Evolutionary conservation across 108 stramenopile genomes (phyloP), one percentile per base, ranked within the genome.

Genomic region (Seminavis robusta): DNA sequence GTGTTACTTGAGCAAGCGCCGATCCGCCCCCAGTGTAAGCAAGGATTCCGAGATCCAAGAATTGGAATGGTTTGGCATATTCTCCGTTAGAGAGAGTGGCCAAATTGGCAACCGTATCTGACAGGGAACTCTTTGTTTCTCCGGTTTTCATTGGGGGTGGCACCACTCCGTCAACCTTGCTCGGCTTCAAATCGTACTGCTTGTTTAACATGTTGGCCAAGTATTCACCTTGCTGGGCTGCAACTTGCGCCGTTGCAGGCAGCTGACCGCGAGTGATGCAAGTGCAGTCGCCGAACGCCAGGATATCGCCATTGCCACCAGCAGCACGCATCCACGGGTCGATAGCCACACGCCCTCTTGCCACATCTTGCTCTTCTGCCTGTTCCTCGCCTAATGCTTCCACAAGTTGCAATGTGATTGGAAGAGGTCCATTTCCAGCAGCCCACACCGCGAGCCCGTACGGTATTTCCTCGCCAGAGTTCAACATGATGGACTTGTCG

Each of bases 371-470:
- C 32, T 80, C 47, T 7, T 55, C 25, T 17, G 56, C 44, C 63
- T 94, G 92, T 44, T 83, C 80, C 9, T 71, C 81, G 1, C 71
- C 78, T 7, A 90, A 29, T 4, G 37, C 50, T 33, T 94, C 86
- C 43, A 90, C 59, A n/a, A 95, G 47, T 10, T 71, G 50, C 9
- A 84, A 56, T 15, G 91, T 89, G 10, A 97, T 47, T 1, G 90
- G 92, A 19, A 95, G 43, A 16, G 93, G 94, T 13, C 95, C 95
- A 69, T 94, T 96, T 0, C 97, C 97, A n/a, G 94, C 94, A 2
- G 95, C 95, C 97, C 97, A 97, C 26, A 97, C 90, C 32, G 87
- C 66, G 38, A 96, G 67, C 4, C 95, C 95, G 56, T 96, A 97
- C 6, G 78, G 65, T 33, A 96, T 56, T n/a, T 64, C 51, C 1